These are phyloP conservation scores for Nicotiana undulata DNA, from an alignment of 257 asterid species.

Conservation along the genomic window DNA sequence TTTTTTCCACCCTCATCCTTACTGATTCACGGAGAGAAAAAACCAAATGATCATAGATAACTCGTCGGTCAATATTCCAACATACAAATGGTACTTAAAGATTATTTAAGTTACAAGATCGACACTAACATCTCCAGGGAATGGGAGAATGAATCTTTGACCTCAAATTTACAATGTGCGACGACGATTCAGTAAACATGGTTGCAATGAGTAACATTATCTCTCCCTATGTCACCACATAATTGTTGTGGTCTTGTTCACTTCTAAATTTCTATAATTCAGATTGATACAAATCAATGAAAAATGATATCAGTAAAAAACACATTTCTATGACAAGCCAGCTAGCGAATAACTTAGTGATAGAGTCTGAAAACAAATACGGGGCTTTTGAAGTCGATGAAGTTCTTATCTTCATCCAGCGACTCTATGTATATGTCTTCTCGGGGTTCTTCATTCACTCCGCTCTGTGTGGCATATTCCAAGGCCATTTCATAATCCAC, in stretches of 20 bases:
- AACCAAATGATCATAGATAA: too few relatives aligned
- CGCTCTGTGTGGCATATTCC: slow-evolving; percentile 87
- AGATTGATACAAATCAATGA: background rate
- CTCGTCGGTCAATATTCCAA: too few relatives aligned
- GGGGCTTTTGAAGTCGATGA: slow-evolving; percentile 45
- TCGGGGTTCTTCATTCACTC: slow-evolving; percentile 75
- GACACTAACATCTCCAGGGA: background rate
- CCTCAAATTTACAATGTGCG: background rate
- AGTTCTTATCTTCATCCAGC: slow-evolving; percentile 39
- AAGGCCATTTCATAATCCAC: slow-evolving; percentile 92
- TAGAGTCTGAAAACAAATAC: slow-evolving; percentile 60
- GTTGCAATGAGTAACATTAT: too few relatives aligned
- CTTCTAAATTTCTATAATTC: background rate
- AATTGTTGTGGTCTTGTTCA: background rate
- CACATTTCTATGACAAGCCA: background rate
- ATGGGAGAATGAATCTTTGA: background rate
- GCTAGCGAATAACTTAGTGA: slow-evolving; percentile 26
- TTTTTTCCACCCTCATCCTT: too few relatives aligned
- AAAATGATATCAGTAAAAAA: background rate
- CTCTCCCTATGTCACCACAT: background rate
- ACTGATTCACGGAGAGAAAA: too few relatives aligned
- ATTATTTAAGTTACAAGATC: background rate
- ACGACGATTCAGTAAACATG: background rate
- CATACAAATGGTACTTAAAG: too few relatives aligned
- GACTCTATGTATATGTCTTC: slow-evolving; percentile 56